These are phyloP conservation scores for Lichtheimia ornata DNA, from an alignment of 371 early-diverging fungal genomes.

Conservation along the genomic window DNA sequence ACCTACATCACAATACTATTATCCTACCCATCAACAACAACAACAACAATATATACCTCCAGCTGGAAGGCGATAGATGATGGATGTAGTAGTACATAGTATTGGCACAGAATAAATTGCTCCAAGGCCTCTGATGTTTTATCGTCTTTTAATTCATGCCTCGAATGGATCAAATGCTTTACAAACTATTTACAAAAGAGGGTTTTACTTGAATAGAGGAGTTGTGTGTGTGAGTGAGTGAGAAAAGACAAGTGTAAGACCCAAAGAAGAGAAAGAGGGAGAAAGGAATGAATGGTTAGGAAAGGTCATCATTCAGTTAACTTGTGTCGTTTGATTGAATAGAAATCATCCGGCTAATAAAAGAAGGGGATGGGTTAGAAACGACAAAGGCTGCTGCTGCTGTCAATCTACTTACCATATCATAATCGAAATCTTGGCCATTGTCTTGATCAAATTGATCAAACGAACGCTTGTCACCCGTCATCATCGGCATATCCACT, in stretches of 20 bases:
- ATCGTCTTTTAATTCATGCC: not conserved
- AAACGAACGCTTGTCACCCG: not conserved
- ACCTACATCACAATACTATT: slow-evolving; percentile 3
- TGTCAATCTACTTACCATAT: not conserved
- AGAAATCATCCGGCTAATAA: not conserved
- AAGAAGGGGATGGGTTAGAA: not conserved
- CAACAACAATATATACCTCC: not conserved
- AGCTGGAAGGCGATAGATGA: no score
- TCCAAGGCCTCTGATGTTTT: no score
- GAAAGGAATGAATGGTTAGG: not conserved
- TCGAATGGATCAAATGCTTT: slow-evolving; percentile 3
- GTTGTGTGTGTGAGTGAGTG: no score
- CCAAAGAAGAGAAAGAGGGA: not conserved
- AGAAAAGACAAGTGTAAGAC: not conserved
- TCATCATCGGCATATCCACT: not conserved
- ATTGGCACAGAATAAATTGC: no score
- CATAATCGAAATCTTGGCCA: not conserved
- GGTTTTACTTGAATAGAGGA: not conserved
- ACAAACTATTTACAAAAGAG: slow-evolving; percentile 1
- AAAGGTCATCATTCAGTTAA: not conserved
- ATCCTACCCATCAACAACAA: slow-evolving; percentile 7
- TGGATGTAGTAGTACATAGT: no score
- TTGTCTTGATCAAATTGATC: not conserved
- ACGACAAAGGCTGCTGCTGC: not conserved
- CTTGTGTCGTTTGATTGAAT: not conserved